Conservation (phyloP, 2,329 filamentous ascomycete species). For the Lojkania enalia region DNA sequence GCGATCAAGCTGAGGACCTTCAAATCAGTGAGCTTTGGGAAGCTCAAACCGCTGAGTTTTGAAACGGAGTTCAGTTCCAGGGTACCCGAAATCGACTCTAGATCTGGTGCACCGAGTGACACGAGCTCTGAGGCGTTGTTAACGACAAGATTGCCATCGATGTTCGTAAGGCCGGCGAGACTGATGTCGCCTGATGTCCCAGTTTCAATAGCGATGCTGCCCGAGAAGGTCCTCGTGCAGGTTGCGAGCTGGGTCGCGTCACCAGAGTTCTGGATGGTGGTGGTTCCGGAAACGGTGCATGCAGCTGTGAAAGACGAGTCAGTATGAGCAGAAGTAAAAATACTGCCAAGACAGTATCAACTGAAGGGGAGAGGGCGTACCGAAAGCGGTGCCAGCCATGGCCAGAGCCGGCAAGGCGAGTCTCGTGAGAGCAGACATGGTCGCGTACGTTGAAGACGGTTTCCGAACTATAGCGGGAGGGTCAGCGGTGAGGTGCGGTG, state of each 20-base stretch:
- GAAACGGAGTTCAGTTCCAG: slow-evolving; percentile 73
- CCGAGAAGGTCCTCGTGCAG: slow-evolving; percentile 68
- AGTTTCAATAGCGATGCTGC: slow-evolving; percentile 67
- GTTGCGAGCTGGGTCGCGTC: slow-evolving; percentile 61
- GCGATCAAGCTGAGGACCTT: slow-evolving; percentile 71
- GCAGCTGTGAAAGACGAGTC: slow-evolving; percentile 24
- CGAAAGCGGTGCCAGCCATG: slow-evolving; percentile 55
- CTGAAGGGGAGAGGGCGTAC: slow-evolving; percentile 42
- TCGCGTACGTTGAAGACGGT: slow-evolving; percentile 22
- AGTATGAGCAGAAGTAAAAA: slow-evolving; percentile 19
- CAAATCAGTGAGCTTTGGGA: slow-evolving; percentile 67
- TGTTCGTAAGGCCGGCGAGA: slow-evolving; percentile 64
- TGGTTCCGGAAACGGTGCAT: slow-evolving; percentile 52
- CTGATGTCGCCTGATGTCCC: slow-evolving; percentile 60
- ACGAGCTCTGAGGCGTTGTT: slow-evolving; percentile 64
- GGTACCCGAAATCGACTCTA: slow-evolving; percentile 68
- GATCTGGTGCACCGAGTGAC: slow-evolving; percentile 62
- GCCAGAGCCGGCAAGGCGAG: slow-evolving; percentile 61
- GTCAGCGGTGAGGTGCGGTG: slow-evolving; percentile 28
- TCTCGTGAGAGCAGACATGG: slow-evolving; percentile 58
- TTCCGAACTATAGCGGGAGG: slow-evolving; percentile 25
- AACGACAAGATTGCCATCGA: slow-evolving; percentile 60
- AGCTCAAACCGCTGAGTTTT: slow-evolving; percentile 67
- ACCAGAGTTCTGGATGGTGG: slow-evolving; percentile 62
- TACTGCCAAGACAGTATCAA: not conserved